Conservation (phyloP, 805 yeast genomes). For the Priceomyces medius region DNA sequence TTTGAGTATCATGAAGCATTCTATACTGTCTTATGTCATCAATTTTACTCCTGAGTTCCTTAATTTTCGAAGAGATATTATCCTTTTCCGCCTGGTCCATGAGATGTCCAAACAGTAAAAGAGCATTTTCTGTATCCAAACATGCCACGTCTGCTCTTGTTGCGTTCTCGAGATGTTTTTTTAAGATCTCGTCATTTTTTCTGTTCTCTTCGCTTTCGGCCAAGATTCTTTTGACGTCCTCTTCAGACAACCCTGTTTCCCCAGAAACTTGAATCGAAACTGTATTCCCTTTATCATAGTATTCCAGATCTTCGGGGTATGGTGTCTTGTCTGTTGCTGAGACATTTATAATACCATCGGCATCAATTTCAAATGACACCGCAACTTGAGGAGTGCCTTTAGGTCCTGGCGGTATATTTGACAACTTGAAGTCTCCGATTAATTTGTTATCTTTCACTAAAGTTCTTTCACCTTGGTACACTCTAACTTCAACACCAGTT, state of each 20-base stretch:
- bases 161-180: slow-evolving; percentile 67
- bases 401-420: slow-evolving; percentile 72
- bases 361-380: slow-evolving; percentile 77
- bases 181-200: slow-evolving; percentile 56
- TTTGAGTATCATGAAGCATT: slow-evolving; percentile 30
- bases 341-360: slow-evolving; percentile 69
- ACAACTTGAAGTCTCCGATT: slow-evolving; percentile 70
- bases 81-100: slow-evolving; percentile 51
- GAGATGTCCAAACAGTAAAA: slow-evolving; percentile 61
- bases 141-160: slow-evolving; percentile 75
- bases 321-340: slow-evolving; percentile 55
- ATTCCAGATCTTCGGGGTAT: slow-evolving; percentile 34
- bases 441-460: slow-evolving; percentile 74
- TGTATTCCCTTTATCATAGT: slow-evolving; percentile 47
- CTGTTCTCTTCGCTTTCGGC: slow-evolving; percentile 65
- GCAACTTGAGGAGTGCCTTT: slow-evolving; percentile 80
- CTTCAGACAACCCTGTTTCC: slow-evolving; percentile 65
- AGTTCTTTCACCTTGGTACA: slow-evolving; percentile 79
- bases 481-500: slow-evolving; percentile 77
- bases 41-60: slow-evolving; percentile 26
- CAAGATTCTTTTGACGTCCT: slow-evolving; percentile 62
- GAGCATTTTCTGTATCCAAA: slow-evolving; percentile 85
- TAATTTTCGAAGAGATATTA: slow-evolving; percentile 17
- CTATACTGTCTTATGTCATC: slow-evolving; percentile 32
- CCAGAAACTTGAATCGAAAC: slow-evolving; percentile 69